Evolutionary conservation across 768 basidiomycete species (phyloP), one percentile per base, ranked within the genome.

Genomic region (Rhodosporidiobolus sp.): DNA sequence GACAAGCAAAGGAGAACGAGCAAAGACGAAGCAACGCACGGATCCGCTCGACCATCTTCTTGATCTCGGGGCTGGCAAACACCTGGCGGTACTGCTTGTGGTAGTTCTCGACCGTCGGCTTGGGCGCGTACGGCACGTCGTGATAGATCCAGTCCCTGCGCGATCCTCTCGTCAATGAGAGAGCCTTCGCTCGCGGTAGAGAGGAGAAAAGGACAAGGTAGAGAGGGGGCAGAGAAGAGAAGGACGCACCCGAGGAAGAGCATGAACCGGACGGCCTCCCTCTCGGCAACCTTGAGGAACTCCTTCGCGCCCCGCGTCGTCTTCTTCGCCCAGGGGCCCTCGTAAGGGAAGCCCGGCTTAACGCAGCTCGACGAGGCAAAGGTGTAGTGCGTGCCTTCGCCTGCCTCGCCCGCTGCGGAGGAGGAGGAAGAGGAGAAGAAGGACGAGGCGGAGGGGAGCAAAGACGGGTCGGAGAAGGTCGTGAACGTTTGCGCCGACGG

Each of bases 271-370:
- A 76, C 56, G 4, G 52, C 63, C 16, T 69, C 52, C 45, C 63
- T 43, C 63, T 73, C 72, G 20, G 75, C 75, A 5, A 65, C 53
- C 32, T 72, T 55, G 28, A 70, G 55, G 49, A 79, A 67, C 17
- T 72, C 52, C 38, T 60, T 63, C 9, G 77, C 87, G 9, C 78
- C 74, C 58, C 52, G 55, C 50, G 70, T 60, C 35, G 67, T 81
- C 75, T 32, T 38, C 59, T 63, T 59, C 55, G 59, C 68, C 62
- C 45, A 54, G 45, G 73, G 73, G 83, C 81, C 30, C 87, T 88
- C 82, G 80, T 90, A 90, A 7, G 90, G 90, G 78, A 89, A 91
- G 76, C 89, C 90, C 19, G 88, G 87, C 11, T 83, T 85, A 57
- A 87, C 82, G 78, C 90, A 91, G 8, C 87, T 88, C 1, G 88